A percentile compares a stretch with the other conserved stretches of the same genome.
phyloP scores from a whole-genome alignment of 2,329 filamentous ascomycete genomes.

The Incumbomyces delicatus region DNA sequence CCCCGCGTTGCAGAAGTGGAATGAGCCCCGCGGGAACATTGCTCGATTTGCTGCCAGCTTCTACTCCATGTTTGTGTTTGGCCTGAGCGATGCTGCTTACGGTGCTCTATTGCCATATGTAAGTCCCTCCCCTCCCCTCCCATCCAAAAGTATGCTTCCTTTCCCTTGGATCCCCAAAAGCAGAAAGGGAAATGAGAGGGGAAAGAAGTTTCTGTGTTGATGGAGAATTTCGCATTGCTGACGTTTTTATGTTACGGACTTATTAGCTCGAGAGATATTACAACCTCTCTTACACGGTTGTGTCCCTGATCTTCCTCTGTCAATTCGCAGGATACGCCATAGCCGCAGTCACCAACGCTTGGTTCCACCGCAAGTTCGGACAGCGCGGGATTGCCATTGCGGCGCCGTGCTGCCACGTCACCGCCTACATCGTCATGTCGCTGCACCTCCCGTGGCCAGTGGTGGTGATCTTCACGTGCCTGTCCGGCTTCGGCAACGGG shows the following conservation, averaged over 20 bases:
- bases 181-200: no score
- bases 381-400: conserved; percentile 64
- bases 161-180: no score
- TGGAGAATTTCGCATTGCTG: no score
- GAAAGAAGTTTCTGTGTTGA: no score
- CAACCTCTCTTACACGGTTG: conserved; percentile 31
- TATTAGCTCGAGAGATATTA: conserved; percentile 33
- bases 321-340: conserved; percentile 39
- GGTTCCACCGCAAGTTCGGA: conserved; percentile 40
- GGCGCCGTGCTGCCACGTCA: conserved; percentile 30
- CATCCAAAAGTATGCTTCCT: no score
- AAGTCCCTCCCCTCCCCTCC: neutral
- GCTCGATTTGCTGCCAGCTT: conserved; percentile 49
- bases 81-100: conserved; percentile 5
- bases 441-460: conserved; percentile 34
- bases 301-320: conserved; percentile 41
- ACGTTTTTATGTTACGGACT: no score
- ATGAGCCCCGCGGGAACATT: conserved; percentile 49
- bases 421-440: conserved; percentile 29
- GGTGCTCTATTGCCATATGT: conserved; percentile 3
- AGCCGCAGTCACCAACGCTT: conserved; percentile 36
- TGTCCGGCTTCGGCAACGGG: conserved; percentile 34
- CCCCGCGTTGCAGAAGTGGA: conserved; percentile 50
- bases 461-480: conserved; percentile 30
- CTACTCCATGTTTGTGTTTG: conserved; percentile 6